Percentiles rank a stretch among this genome's conserved stretches.
Evolutionary conservation across 2,329 filamentous ascomycete species (phyloP).

Genomic region (Sclerotinia borealis): DNA sequence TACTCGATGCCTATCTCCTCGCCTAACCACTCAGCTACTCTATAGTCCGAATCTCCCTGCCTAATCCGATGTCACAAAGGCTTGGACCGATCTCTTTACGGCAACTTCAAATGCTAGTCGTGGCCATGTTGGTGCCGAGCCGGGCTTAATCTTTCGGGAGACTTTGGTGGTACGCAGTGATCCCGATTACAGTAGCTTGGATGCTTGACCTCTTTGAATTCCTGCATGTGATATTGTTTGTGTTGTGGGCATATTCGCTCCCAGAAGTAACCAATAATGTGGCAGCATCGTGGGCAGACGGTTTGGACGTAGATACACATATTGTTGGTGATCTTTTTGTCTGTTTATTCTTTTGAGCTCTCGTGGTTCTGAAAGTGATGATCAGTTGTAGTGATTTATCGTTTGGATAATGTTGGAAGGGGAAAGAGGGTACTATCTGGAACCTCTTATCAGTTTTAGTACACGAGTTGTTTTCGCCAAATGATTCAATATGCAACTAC

Average conservation of each 20-base stretch:
- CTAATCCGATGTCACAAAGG: not conserved
- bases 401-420: not conserved
- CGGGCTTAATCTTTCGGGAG: not conserved
- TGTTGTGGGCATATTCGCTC: not conserved
- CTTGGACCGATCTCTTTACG: not conserved
- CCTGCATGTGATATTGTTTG: not conserved
- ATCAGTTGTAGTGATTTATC: not conserved
- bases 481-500: not conserved
- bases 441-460: not conserved
- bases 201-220: not conserved
- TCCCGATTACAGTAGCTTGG: not conserved
- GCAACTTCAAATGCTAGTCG: not conserved
- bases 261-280: not conserved
- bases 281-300: not conserved
- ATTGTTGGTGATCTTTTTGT: not conserved
- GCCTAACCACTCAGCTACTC: not conserved
- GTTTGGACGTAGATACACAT: slow-evolving; percentile 7
- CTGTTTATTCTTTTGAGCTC: not conserved
- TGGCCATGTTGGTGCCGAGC: not conserved
- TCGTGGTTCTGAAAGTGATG: not conserved
- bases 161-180: not conserved
- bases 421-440: not conserved
- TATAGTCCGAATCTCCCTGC: not conserved
- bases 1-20: not conserved
- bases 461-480: not conserved